Percentiles rank a stretch among this genome's conserved stretches.
Conservation (phyloP, 2,329 filamentous ascomycete species). For the Thermothelomyces thermophilus region DNA sequence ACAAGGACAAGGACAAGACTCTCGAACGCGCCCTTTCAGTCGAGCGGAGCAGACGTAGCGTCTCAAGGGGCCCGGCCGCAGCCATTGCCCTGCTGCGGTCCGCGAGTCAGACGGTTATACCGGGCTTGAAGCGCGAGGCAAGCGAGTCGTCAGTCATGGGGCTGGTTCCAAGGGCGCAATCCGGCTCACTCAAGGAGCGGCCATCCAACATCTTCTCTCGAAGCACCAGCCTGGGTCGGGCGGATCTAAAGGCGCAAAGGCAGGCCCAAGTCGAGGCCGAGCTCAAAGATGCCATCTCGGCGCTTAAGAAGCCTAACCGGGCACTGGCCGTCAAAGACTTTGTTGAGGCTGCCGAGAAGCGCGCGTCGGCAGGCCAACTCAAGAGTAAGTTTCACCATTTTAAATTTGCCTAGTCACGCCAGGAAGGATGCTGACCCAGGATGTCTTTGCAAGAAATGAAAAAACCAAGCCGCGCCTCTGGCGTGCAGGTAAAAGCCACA, state of each 20-base stretch:
- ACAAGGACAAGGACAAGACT: slow-evolving; percentile 39
- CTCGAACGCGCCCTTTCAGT: slow-evolving; percentile 58
- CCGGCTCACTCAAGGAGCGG: slow-evolving; percentile 39
- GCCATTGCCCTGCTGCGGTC: slow-evolving; percentile 61
- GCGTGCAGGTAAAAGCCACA: slow-evolving; percentile 51
- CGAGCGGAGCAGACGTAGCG: slow-evolving; percentile 49
- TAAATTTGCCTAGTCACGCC: too few species aligned
- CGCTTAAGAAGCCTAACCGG: slow-evolving; percentile 69
- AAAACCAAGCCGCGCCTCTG: slow-evolving; percentile 40
- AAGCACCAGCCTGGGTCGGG: slow-evolving; percentile 39
- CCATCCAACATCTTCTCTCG: slow-evolving; percentile 32
- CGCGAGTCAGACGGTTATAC: slow-evolving; percentile 54
- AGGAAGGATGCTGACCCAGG: too few species aligned
- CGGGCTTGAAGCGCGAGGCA: slow-evolving; percentile 60
- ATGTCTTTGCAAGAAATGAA: slow-evolving; percentile 41
- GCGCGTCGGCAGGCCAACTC: slow-evolving; percentile 41
- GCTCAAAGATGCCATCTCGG: slow-evolving; percentile 65
- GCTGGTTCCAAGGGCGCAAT: slow-evolving; percentile 41
- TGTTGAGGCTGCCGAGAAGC: slow-evolving; percentile 60
- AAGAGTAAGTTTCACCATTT: slow-evolving; percentile 40
- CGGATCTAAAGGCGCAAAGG: slow-evolving; percentile 54
- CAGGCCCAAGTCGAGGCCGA: slow-evolving; percentile 64
- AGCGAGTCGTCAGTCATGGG: slow-evolving; percentile 54
- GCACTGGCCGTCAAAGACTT: slow-evolving; percentile 60
- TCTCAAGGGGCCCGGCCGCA: slow-evolving; percentile 50